phyloP scores from a whole-genome alignment of 352 stramenopile genomes.

The Phytophthora litchii region DNA sequence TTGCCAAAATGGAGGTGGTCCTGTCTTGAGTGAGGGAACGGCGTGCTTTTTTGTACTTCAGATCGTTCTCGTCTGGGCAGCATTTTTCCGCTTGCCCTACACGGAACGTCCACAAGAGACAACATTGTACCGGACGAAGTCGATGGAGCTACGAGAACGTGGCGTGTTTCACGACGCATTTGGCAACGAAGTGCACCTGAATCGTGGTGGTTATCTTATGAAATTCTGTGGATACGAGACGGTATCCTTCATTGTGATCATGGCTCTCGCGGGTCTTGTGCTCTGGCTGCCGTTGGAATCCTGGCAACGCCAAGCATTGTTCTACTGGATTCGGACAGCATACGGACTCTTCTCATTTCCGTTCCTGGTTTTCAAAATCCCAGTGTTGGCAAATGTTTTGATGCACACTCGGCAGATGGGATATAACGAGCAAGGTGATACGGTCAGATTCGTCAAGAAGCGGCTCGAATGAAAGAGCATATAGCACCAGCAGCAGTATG shows the following conservation, averaged over 20 bases:
- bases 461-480: conserved; percentile 22
- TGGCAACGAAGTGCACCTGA: conserved; percentile 78
- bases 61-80: conserved; percentile 83
- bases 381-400: conserved; percentile 78
- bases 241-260: conserved; percentile 75
- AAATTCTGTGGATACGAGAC: conserved; percentile 90
- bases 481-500: neutral
- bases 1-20: conserved; percentile 66
- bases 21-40: conserved; percentile 67
- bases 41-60: conserved; percentile 86
- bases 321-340: conserved; percentile 89
- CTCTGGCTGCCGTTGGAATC: conserved; percentile 70
- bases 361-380: conserved; percentile 90
- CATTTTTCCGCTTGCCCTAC: conserved; percentile 87
- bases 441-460: conserved; percentile 60
- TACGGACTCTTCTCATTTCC: conserved; percentile 89
- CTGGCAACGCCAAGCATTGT: conserved; percentile 82
- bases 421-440: conserved; percentile 84
- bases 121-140: conserved; percentile 60
- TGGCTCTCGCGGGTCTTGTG: conserved; percentile 62
- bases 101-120: conserved; percentile 66
- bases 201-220: conserved; percentile 86
- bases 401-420: conserved; percentile 87
- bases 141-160: conserved; percentile 44
- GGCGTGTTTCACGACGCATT: conserved; percentile 79